Base-by-base conservation (phyloP, 2,329 filamentous ascomycete species). In the Penicillium sp. region DNA sequence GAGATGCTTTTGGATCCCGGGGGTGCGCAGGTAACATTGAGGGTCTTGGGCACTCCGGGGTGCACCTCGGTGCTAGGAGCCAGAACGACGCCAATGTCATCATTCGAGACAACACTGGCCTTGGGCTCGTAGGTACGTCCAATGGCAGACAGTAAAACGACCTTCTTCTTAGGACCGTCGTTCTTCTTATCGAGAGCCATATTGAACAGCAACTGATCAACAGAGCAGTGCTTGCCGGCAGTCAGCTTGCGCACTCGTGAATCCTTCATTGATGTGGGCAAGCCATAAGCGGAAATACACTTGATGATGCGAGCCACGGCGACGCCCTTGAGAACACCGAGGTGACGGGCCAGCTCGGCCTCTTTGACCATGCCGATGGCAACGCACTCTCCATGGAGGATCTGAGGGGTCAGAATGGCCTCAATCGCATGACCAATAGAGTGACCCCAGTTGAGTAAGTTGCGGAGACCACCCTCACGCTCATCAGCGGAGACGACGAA, bases 141-240 rank as follows among this genome's bases (percentile, higher is more conserved):
- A 68, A 99, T 95, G 12, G 88, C 88, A 0, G 91, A 92, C 10
- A 99, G 80, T 7, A 99, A 82, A 6, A 96, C 93, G 58, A 99
- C 88, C 75, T 96, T 97, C 80, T 99, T 99, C 73, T 93, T 91
- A 53, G 84, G 84, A 2, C 94, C 94, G 42, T 95, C 89, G 61
- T 99, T 99, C 79, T 99, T 99, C 82, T 99, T 99, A 75, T 99
- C 94, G 8, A 99, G 88, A 0, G 88, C 91, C 94, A 99, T 99
- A 70, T 95, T 95, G 60, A 87, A 82, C 51, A 99, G 81, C 47
- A 99, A 75, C 33, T 88, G 82, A 62, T 96, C 89, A 2, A 96
- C 89, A 0, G 89, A 87, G 69, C 94, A 99, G 59, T 84, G 81
- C 74, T 95, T 96, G 48, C 88, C 89, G 1, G 90, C 92, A 4